Conservation (phyloP, 805 yeast genomes). For the Nakazawaea peltata region DNA sequence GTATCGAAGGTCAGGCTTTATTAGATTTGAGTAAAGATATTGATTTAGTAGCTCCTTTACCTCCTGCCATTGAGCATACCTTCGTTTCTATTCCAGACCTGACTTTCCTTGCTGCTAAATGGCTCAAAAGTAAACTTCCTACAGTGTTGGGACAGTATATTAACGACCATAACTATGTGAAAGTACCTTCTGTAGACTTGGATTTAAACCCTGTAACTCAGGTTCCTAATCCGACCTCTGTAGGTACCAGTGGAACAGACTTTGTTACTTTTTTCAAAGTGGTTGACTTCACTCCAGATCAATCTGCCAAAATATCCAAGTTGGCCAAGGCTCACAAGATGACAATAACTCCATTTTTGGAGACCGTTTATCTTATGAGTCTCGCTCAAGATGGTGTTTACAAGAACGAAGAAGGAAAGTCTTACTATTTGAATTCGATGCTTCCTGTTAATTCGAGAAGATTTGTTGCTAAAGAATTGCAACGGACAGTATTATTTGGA, state of each 20-base stretch:
- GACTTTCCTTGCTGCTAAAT: background rate
- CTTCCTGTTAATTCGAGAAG: conserved; percentile 6
- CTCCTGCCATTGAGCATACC: conserved; percentile 1
- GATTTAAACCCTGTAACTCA: background rate
- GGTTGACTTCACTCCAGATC: background rate
- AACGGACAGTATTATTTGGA: conserved; percentile 1
- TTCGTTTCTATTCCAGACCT: background rate
- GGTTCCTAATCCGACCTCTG: conserved; percentile 2
- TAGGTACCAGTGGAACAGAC: background rate
- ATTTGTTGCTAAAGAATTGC: background rate
- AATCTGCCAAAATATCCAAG: background rate
- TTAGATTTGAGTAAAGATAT: conserved; percentile 3
- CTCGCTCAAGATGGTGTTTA: background rate
- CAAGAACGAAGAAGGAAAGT: background rate
- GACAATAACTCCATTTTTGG: conserved; percentile 7
- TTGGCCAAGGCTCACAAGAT: background rate
- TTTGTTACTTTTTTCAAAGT: background rate
- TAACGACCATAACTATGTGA: conserved; percentile 4
- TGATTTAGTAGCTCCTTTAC: background rate
- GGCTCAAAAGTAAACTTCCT: conserved; percentile 2
- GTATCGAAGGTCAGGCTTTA: conserved; percentile 12
- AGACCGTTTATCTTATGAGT: background rate
- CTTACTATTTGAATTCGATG: conserved; percentile 9
- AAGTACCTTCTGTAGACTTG: conserved; percentile 1
- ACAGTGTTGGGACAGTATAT: background rate